Evolutionary conservation across 1,284 basidiomycete species (phyloP).

Genomic region (Trametes sp.): DNA sequence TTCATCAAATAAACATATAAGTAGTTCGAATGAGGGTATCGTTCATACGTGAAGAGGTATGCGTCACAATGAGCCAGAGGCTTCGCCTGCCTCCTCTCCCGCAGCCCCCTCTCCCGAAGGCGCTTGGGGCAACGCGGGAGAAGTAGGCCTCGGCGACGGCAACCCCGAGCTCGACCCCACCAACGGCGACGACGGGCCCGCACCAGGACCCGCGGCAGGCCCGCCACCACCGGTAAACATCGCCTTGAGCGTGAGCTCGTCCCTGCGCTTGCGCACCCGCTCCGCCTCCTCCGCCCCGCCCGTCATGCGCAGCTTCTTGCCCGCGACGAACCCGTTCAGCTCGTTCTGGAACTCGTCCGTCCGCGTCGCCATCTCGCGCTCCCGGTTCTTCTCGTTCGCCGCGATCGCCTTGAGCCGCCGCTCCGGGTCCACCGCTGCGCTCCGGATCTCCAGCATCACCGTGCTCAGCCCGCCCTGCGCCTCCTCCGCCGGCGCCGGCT

Average conservation of each 20-base stretch:
- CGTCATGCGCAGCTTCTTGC: slow-evolving; percentile 91
- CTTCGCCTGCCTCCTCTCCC: not conserved
- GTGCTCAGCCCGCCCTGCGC: slow-evolving; percentile 69
- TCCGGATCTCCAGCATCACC: slow-evolving; percentile 89
- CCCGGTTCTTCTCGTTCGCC: slow-evolving; percentile 79
- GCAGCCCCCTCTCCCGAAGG: slow-evolving; percentile 1
- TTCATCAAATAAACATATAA: slow-evolving; percentile 9
- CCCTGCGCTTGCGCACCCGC: slow-evolving; percentile 82
- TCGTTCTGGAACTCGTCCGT: slow-evolving; percentile 87
- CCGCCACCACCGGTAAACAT: slow-evolving; percentile 68
- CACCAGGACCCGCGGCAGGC: slow-evolving; percentile 3
- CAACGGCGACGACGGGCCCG: slow-evolving; percentile 23
- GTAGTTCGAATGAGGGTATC: slow-evolving; percentile 16
- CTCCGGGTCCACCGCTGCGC: slow-evolving; percentile 82
- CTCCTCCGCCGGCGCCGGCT: slow-evolving; percentile 67
- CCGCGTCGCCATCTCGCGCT: slow-evolving; percentile 73
- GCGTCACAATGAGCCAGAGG: not conserved
- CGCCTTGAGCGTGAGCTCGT: slow-evolving; percentile 84
- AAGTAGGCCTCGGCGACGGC: slow-evolving; percentile 18
- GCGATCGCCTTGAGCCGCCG: slow-evolving; percentile 90
- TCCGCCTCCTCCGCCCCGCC: slow-evolving; percentile 94
- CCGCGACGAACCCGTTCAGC: slow-evolving; percentile 81
- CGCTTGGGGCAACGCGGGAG: not conserved
- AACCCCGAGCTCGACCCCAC: slow-evolving; percentile 15
- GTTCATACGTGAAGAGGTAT: slow-evolving; percentile 13